These are phyloP conservation scores for Amauroascus verrucosus DNA, from an alignment of 2,329 filamentous ascomycete species.

Conservation along the genomic window DNA sequence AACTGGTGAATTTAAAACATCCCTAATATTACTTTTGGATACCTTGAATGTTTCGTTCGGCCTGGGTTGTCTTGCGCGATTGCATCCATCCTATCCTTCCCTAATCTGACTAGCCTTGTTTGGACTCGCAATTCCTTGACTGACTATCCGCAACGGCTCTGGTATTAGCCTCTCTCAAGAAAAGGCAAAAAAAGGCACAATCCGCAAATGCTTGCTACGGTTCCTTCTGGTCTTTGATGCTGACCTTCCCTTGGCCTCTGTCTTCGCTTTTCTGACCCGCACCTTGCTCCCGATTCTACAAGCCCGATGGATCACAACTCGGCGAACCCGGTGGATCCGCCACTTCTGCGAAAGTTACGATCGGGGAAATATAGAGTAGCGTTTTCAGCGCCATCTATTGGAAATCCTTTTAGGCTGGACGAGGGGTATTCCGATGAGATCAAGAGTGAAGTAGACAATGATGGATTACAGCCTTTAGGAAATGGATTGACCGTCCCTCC, in stretches of 20 bases:
- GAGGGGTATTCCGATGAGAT: conserved; percentile 80
- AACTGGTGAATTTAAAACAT: conserved; percentile 2
- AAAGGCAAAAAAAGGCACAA: too few relatives aligned
- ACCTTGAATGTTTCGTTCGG: background rate
- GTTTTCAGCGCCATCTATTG: conserved; percentile 24
- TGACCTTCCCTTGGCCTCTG: background rate
- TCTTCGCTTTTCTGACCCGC: background rate
- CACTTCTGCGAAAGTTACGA: conserved; percentile 13
- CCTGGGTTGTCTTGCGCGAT: conserved; percentile 2
- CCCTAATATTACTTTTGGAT: conserved; percentile 6
- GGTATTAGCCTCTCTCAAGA: too few relatives aligned
- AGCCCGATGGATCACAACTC: conserved; percentile 7
- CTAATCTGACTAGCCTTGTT: background rate
- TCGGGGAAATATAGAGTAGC: conserved; percentile 22
- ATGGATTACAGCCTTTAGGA: conserved; percentile 29
- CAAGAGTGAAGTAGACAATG: conserved; percentile 38
- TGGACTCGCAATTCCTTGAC: background rate
- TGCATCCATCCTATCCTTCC: background rate
- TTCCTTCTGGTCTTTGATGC: background rate
- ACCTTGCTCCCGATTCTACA: background rate
- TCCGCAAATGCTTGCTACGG: background rate
- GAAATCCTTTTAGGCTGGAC: conserved; percentile 53
- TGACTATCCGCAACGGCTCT: background rate
- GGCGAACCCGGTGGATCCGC: background rate
- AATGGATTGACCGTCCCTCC: conserved; percentile 38